A percentile compares a stretch with the other conserved stretches of the same genome.
Evolutionary conservation across 371 early-diverging fungal genomes (phyloP).

Genomic region (Nosema muscidifuracis): DNA sequence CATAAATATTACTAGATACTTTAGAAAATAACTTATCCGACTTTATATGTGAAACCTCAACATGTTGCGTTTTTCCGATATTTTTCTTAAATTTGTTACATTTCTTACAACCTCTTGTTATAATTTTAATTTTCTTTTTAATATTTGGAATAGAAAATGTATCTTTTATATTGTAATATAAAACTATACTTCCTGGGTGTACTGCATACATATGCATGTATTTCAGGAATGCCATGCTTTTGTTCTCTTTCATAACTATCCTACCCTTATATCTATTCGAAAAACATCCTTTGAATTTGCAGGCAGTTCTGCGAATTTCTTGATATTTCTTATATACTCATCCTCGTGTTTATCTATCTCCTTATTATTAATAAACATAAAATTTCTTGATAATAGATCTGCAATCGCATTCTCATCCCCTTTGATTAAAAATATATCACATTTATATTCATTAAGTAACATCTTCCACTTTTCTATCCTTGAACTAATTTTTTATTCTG

Average conservation of each 20-base stretch:
- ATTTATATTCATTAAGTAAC: conserved; percentile 18
- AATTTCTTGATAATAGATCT: conserved; percentile 40
- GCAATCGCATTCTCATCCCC: conserved; percentile 17
- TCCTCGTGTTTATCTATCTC: neutral
- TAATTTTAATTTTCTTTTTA: too few species aligned
- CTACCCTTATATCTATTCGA: neutral
- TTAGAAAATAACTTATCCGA: neutral
- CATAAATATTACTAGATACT: neutral
- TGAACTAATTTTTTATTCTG: neutral
- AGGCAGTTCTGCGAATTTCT: neutral
- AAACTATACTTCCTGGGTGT: neutral
- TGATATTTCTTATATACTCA: neutral
- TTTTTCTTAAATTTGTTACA: neutral
- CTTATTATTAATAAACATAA: neutral
- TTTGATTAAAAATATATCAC: conserved; percentile 16
- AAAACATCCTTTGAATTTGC: neutral
- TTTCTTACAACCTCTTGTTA: neutral
- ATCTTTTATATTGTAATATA: neutral
- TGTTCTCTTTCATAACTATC: neutral
- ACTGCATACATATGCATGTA: neutral
- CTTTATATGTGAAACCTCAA: neutral
- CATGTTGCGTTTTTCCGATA: neutral
- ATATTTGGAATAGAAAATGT: too few species aligned
- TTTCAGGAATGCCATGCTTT: neutral
- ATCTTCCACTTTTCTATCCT: conserved; percentile 38